Conservation (phyloP, 306 rosid genomes). For the Hippophae gyantsensis region DNA sequence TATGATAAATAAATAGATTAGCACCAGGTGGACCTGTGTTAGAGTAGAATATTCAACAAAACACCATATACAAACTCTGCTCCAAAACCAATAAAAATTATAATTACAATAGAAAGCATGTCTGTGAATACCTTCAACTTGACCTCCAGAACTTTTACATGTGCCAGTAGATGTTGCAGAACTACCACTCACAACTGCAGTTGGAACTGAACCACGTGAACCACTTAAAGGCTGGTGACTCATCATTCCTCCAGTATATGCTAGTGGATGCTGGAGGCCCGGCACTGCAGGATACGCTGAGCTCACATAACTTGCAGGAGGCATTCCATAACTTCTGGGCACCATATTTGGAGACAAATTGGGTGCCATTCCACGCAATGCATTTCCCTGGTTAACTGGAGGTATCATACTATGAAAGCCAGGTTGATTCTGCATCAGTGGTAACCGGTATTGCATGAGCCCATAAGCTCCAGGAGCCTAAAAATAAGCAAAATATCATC, state of each 20-base stretch:
- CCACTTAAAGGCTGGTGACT: conserved; percentile 57
- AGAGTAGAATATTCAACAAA: conserved; percentile 25
- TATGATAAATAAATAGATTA: conserved; percentile 93
- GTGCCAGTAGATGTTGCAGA: conserved; percentile 51
- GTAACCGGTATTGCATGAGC: conserved; percentile 77
- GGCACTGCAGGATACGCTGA: conserved; percentile 72
- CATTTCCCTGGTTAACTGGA: conserved; percentile 75
- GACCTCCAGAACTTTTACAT: conserved; percentile 62
- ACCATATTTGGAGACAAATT: conserved; percentile 56
- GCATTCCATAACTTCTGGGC: conserved; percentile 62
- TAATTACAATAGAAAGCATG: too few species aligned
- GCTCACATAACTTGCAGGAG: conserved; percentile 64
- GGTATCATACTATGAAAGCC: conserved; percentile 83
- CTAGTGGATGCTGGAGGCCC: conserved; percentile 80
- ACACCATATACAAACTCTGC: not conserved
- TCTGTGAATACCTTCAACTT: conserved; percentile 61
- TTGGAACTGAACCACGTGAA: conserved; percentile 67
- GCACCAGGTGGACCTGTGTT: conserved; percentile 94
- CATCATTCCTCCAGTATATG: conserved; percentile 70
- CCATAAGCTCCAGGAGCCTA: conserved; percentile 85
- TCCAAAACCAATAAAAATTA: too few species aligned
- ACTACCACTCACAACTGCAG: conserved; percentile 40
- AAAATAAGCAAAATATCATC: conserved; percentile 21
- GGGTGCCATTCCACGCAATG: conserved; percentile 47
- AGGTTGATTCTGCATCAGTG: conserved; percentile 85